These are phyloP conservation scores for Geotrichum europaeum DNA, from an alignment of 1,139 yeast genomes.

Conservation along the genomic window DNA sequence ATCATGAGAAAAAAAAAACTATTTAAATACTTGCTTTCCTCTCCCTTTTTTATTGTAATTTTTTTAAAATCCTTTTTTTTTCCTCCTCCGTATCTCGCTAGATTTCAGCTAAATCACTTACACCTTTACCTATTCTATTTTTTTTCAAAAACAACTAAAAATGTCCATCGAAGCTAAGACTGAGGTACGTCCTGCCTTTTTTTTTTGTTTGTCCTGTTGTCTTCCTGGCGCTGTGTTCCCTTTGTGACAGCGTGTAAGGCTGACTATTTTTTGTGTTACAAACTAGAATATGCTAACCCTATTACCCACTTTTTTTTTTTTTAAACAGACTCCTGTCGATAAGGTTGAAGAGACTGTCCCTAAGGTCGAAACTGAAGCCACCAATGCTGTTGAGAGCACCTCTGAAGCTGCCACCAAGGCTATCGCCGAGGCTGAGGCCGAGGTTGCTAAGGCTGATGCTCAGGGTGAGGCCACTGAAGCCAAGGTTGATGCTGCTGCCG, in stretches of 20 bases:
- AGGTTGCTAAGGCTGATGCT: slow-evolving; percentile 22
- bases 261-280: background rate
- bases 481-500: slow-evolving; percentile 14
- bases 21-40: background rate
- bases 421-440: slow-evolving; percentile 20
- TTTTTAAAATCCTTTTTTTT: background rate
- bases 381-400: slow-evolving; percentile 20
- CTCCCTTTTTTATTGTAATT: background rate
- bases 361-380: slow-evolving; percentile 17
- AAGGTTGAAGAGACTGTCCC: slow-evolving; percentile 11
- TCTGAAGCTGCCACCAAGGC: slow-evolving; percentile 18
- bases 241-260: background rate
- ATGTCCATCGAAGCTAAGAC: background rate
- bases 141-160: background rate
- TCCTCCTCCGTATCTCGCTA: background rate
- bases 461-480: slow-evolving; percentile 15
- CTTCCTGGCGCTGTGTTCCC: background rate
- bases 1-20: background rate
- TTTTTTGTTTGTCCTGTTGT: background rate
- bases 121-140: background rate
- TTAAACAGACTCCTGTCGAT: slow-evolving; percentile 1
- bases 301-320: background rate
- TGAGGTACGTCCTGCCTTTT: background rate
- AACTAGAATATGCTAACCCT: background rate
- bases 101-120: background rate